phyloP scores from a whole-genome alignment of 768 basidiomycete species.

The Boletus huronensis region DNA sequence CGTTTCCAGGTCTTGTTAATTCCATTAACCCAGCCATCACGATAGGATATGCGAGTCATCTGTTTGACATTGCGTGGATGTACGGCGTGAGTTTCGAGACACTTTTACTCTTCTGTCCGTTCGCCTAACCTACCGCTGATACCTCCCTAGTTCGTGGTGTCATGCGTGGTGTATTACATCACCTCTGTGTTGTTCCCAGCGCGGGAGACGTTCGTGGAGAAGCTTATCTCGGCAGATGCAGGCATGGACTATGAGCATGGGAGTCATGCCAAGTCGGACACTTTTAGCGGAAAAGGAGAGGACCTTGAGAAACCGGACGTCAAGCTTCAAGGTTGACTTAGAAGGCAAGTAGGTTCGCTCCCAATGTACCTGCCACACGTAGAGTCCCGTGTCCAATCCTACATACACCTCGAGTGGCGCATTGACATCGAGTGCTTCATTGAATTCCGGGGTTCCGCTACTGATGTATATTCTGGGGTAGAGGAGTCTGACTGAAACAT shows the following conservation, averaged over 20 bases:
- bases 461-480: not conserved
- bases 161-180: constrained; percentile 29
- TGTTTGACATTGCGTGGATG: constrained; percentile 76
- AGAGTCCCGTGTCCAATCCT: not conserved
- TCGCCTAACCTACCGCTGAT: not conserved
- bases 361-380: not conserved
- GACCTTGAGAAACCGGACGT: constrained; percentile 3
- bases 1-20: constrained; percentile 72
- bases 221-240: constrained; percentile 27
- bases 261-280: not conserved
- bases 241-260: not conserved
- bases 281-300: not conserved
- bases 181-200: constrained; percentile 31
- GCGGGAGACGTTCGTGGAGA: constrained; percentile 26
- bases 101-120: not conserved
- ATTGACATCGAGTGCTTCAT: not conserved
- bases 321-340: not conserved
- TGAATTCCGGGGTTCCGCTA: not conserved
- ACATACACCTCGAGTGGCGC: not conserved
- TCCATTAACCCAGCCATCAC: constrained; percentile 65
- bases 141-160: constrained; percentile 23
- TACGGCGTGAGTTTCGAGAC: constrained; percentile 58
- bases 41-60: constrained; percentile 53
- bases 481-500: not conserved
- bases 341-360: not conserved